Conservation (phyloP, 768 basidiomycete genomes). For the Clathrus columnatus region DNA sequence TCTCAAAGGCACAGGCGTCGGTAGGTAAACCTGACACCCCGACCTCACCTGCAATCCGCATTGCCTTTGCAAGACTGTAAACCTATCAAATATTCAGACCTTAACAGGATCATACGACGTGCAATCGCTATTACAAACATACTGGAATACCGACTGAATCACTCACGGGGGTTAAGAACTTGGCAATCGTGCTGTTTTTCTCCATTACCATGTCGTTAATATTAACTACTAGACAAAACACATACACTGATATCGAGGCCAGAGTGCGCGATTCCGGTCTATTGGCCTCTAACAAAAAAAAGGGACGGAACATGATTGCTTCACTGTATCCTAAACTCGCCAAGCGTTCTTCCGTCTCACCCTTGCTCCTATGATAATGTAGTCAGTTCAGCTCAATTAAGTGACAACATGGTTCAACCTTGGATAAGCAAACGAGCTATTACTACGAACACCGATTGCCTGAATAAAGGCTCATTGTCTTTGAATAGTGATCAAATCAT, state of each 20-base stretch:
- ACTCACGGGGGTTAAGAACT: no score
- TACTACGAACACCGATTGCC: conserved; percentile 41
- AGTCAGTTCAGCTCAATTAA: conserved; percentile 6
- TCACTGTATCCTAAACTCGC: conserved; percentile 62
- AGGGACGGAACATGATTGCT: conserved; percentile 63
- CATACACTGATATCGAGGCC: conserved; percentile 40
- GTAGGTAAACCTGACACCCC: no score
- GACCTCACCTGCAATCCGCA: no score
- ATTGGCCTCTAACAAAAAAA: conserved; percentile 38
- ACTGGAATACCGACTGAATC: no score
- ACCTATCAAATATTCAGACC: no score
- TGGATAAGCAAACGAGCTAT: conserved; percentile 43
- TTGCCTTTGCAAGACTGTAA: not conserved
- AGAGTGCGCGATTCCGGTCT: conserved; percentile 30
- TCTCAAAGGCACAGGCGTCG: no score
- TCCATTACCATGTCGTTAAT: no score
- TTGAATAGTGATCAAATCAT: not conserved
- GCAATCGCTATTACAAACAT: no score
- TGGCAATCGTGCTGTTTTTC: no score
- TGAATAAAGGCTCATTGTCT: conserved; percentile 23
- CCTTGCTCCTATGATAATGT: conserved; percentile 48
- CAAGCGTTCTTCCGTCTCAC: conserved; percentile 60
- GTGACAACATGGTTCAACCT: conserved; percentile 29
- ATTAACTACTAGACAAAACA: not conserved
- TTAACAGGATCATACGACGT: no score